Evolutionary conservation across 1,284 basidiomycete genomes (phyloP), one percentile per base, ranked within the genome.

Genomic region (Naganishia sp.): DNA sequence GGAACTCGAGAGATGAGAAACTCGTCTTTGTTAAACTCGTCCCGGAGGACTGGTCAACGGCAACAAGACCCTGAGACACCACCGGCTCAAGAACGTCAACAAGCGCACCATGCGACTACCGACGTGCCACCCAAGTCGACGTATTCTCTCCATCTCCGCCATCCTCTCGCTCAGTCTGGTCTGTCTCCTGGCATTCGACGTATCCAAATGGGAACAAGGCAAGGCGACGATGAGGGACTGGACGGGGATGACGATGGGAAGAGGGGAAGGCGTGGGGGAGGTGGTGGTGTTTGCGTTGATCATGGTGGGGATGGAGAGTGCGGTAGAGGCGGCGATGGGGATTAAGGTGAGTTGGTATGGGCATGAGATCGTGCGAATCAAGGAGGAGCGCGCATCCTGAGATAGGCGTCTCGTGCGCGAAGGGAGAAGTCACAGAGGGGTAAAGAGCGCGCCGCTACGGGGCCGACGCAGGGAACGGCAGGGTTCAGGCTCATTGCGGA

Each of bases 221-320:
- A 46, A 46, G 21, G 45, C 45, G 17, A 46, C 4, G 7, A 23
- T 46, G 45, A n/a, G 45, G 18, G 45, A 23, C 7, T 46, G 45
- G 18, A 23, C 45, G 7, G 45, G 21, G 45, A 18, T 23, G 17
- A 15, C 21, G 9, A 7, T 46, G 17, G 45, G 18, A n/a, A 23
- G 7, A 15, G 18, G 6, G 15, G 18, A 46, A n/a, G 45, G 15
- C 6, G 45, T 15, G 45, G 7, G 45, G 23, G 49, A 50, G 15
- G 13, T 15, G 49, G 49, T 50, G 9, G 21, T 50, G 13, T 50
- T 50, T 28, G 49, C 49, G 49, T 50, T 50, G 49, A 50, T 50
- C n/a, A 45, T 42, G 55, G 55, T 43, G 42, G 28, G 32, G 17
- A 13, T 46, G 46, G 47, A 49, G n/a, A 23, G 28, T 39, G 58